Evolutionary conservation across 495 filamentous ascomycete species (phyloP), one percentile per base, ranked within the genome.

Genomic region (Aspergillus coremiiformis): DNA sequence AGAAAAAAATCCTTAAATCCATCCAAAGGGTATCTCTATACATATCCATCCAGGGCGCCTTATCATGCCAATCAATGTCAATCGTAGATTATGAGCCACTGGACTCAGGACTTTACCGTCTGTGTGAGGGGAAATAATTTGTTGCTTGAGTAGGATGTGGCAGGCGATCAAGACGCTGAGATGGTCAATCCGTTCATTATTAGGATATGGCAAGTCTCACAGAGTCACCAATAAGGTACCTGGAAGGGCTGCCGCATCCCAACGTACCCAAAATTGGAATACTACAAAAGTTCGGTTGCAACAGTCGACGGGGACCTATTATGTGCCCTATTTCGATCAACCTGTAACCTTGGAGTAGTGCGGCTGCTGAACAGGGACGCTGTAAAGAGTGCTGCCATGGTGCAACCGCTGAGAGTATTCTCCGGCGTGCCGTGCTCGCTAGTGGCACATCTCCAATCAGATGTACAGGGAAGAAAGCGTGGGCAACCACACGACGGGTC

Each of bases 11-110:
- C 44, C 41, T 46, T 33, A 44, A 42, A 49, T 41, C 15, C 43
- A 50, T 27, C 27, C 54, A 55, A 35, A 12, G 51, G 51, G 58
- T 54, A 56, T 58, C 46, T 50, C 35, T 41, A 41, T 41, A 41
- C 37, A 41, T 20, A 21, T 41, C 37, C 37, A 41, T 21, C 37
- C 37, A 21, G n/a, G 37, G 37, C 37, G 37, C 37, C 37, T 7
- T 41, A 11, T 12, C 19, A 20, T 41, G 37, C 19, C 17, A 1
- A 21, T 8, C 9, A 21, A 4, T 21, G 8, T 0, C 14, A 41
- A 41, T 41, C 37, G n/a, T 41, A 41, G 37, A 21, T 41, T 17
- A 21, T 35, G 37, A 41, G 37, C 17, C 15, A 17, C 37, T 21
- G 19, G 33, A 17, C 37, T 20, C 19, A 21, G 8, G 15, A 35